phyloP scores from a whole-genome alignment of 1,284 basidiomycete species.

The Cutaneotrichosporon spelunceum region DNA sequence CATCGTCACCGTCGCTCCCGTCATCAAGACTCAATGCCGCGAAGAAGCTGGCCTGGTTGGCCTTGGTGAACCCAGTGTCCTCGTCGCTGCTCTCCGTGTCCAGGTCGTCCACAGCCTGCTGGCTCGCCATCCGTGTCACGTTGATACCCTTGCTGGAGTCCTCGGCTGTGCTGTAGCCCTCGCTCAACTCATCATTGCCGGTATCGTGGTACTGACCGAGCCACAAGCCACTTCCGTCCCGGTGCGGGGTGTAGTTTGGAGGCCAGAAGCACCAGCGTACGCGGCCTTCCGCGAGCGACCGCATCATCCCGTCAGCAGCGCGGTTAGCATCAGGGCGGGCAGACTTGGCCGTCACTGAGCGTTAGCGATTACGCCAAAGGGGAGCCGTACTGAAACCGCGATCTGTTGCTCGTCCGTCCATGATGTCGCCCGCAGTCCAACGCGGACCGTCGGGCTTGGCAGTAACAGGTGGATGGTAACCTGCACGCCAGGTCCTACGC shows the following conservation, averaged over 20 bases:
- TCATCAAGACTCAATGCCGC: slow-evolving; percentile 45
- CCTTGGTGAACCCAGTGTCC: slow-evolving; percentile 11
- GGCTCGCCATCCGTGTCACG: slow-evolving; percentile 32
- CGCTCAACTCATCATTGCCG: slow-evolving; percentile 24
- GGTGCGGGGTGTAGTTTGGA: slow-evolving; percentile 35
- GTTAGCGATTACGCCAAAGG: slow-evolving; percentile 5
- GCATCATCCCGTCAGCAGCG: slow-evolving; percentile 79
- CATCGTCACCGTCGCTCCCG: slow-evolving; percentile 33
- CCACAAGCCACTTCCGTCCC: slow-evolving; percentile 26
- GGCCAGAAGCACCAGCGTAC: slow-evolving; percentile 84
- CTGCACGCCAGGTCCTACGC: slow-evolving; percentile 41
- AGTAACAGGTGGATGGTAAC: not conserved
- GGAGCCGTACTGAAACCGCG: slow-evolving; percentile 61
- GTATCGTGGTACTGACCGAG: slow-evolving; percentile 31
- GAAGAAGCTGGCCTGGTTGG: slow-evolving; percentile 41
- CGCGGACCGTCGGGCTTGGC: not conserved
- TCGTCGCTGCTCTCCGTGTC: slow-evolving; percentile 25
- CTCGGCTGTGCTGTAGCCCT: slow-evolving; percentile 21
- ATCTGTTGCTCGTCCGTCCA: slow-evolving; percentile 69
- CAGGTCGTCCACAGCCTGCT: slow-evolving; percentile 29
- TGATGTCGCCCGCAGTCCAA: slow-evolving; percentile 60
- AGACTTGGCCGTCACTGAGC: slow-evolving; percentile 72
- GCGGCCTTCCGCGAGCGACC: slow-evolving; percentile 70
- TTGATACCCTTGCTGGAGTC: slow-evolving; percentile 19
- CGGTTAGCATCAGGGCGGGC: slow-evolving; percentile 81